Percentiles rank a stretch among this genome's conserved stretches.
Conservation (phyloP, 1,284 basidiomycete genomes). For the Ceratobasidium theobromae region DNA sequence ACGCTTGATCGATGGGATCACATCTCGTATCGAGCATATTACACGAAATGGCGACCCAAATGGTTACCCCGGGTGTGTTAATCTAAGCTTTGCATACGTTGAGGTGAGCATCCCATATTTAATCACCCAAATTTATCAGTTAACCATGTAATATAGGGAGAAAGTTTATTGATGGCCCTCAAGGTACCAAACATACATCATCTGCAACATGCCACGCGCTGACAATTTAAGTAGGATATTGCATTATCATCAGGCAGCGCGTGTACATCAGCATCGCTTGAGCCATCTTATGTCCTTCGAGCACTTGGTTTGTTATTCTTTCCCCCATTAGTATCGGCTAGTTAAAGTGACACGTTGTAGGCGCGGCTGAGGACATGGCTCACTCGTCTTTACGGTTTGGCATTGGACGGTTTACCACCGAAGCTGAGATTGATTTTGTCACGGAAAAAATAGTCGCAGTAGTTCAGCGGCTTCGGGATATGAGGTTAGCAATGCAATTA, state of each 20-base stretch:
- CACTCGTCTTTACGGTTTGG: conserved; percentile 98
- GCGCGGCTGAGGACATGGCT: conserved; percentile 97
- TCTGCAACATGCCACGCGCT: not conserved
- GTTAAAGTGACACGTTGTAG: conserved; percentile 44
- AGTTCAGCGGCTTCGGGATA: conserved; percentile 73
- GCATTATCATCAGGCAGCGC: conserved; percentile 97
- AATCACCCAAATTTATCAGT: not conserved
- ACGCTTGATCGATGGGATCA: conserved; percentile 81
- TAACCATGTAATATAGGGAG: conserved; percentile 52
- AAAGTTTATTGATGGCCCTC: conserved; percentile 96
- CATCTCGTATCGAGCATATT: conserved; percentile 82
- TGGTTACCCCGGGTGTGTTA: conserved; percentile 92
- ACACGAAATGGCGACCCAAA: conserved; percentile 89
- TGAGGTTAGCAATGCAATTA: conserved; percentile 48
- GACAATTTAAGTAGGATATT: conserved; percentile 64
- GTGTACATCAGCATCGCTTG: conserved; percentile 96
- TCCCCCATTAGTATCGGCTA: not conserved
- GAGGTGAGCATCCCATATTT: conserved; percentile 50
- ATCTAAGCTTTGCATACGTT: conserved; percentile 95
- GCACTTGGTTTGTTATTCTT: conserved; percentile 67
- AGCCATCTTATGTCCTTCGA: conserved; percentile 97
- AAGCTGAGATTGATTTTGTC: conserved; percentile 95
- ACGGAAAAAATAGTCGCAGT: conserved; percentile 85
- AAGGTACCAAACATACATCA: conserved; percentile 51
- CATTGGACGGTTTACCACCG: conserved; percentile 97